These are phyloP conservation scores for Penicillium simplicissimum DNA, from an alignment of 495 filamentous ascomycete genomes.

Conservation along the genomic window DNA sequence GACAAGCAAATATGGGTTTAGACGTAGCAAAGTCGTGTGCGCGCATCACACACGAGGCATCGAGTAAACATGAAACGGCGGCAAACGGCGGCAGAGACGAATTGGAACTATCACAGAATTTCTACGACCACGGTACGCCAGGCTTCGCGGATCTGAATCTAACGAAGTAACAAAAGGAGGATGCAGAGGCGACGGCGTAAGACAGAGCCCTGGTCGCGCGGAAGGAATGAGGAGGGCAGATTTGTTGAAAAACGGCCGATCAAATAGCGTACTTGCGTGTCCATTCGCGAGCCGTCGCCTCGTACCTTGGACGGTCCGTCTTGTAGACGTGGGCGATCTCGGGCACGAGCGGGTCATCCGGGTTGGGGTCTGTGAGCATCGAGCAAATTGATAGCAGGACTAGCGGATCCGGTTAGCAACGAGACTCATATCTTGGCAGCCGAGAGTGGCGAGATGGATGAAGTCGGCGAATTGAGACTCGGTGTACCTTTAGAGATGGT, in stretches of 20 bases:
- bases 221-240: slow-evolving; percentile 17
- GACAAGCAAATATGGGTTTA: slow-evolving; percentile 9
- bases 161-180: slow-evolving; percentile 33
- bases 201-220: slow-evolving; percentile 13
- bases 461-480: neutral
- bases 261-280: slow-evolving; percentile 95
- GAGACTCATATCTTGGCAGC: too few species aligned
- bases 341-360: slow-evolving; percentile 95
- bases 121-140: slow-evolving; percentile 52
- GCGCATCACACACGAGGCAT: slow-evolving; percentile 20
- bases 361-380: slow-evolving; percentile 99
- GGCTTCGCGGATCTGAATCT: slow-evolving; percentile 46
- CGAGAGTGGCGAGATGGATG: too few species aligned
- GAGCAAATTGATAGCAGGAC: slow-evolving; percentile 99
- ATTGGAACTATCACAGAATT: slow-evolving; percentile 26
- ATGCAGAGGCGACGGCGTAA: slow-evolving; percentile 36
- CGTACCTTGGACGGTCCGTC: slow-evolving; percentile 93
- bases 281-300: slow-evolving; percentile 97
- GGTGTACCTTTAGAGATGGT: slow-evolving; percentile 94
- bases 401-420: slow-evolving; percentile 38
- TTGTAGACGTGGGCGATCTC: slow-evolving; percentile 99
- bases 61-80: slow-evolving; percentile 9
- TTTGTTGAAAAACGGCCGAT: slow-evolving; percentile 34
- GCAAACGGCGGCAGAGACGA: slow-evolving; percentile 14
- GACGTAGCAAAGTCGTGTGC: slow-evolving; percentile 12